Conservation (phyloP, 768 basidiomycete genomes). For the Asterophora parasitica region DNA sequence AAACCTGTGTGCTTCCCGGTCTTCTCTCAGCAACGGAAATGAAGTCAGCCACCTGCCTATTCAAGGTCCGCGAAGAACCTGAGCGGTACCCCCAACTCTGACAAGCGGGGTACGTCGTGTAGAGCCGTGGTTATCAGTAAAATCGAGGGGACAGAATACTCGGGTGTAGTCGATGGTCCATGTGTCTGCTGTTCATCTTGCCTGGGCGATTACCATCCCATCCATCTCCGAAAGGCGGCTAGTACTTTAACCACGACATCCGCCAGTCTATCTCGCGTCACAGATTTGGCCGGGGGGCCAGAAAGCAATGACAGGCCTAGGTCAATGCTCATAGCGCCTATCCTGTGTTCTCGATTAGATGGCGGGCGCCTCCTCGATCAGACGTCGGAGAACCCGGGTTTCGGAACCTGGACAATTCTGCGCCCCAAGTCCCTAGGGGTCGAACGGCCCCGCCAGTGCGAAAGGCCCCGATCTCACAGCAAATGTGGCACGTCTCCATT, state of each 20-base stretch:
- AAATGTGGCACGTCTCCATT: too few relatives aligned
- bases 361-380: too few relatives aligned
- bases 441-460: too few relatives aligned
- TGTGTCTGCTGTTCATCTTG: neutral
- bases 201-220: too few relatives aligned
- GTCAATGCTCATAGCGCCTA: neutral
- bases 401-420: neutral
- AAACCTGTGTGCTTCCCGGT: neutral
- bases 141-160: conserved; percentile 9
- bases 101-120: neutral
- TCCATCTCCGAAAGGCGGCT: too few relatives aligned
- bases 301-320: neutral
- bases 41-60: conserved; percentile 8
- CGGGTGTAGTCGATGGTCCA: neutral
- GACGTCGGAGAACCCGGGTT: too few relatives aligned
- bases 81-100: neutral
- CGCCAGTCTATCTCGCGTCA: neutral
- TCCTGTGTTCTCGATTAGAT: neutral
- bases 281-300: neutral
- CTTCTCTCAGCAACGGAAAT: neutral
- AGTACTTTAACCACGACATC: too few relatives aligned
- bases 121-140: conserved; percentile 5
- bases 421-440: neutral
- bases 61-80: conserved; percentile 17
- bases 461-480: too few relatives aligned